These are phyloP conservation scores for Podaxis sp. DNA, from an alignment of 768 basidiomycete species.

Conservation along the genomic window DNA sequence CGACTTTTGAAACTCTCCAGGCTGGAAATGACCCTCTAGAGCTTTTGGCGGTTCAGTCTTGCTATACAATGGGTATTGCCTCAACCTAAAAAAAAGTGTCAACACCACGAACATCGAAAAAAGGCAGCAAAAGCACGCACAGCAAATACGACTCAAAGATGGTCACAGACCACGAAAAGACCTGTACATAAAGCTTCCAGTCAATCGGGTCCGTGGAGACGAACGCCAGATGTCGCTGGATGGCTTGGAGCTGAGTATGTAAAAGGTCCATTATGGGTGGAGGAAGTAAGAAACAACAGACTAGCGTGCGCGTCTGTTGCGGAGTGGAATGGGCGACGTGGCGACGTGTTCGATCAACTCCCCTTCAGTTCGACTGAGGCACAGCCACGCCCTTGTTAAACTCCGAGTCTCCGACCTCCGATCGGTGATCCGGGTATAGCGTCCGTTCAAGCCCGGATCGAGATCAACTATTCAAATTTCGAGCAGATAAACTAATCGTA, in stretches of 20 bases:
- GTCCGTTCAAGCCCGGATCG: too few species aligned
- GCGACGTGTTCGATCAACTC: slow-evolving; percentile 1
- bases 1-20: slow-evolving; percentile 80
- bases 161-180: slow-evolving; percentile 74
- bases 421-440: too few species aligned
- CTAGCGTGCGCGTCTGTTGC: not conserved
- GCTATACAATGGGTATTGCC: slow-evolving; percentile 85
- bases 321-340: not conserved
- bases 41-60: slow-evolving; percentile 70
- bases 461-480: too few species aligned
- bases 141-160: slow-evolving; percentile 85
- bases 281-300: slow-evolving; percentile 15
- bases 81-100: slow-evolving; percentile 38
- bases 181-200: slow-evolving; percentile 83
- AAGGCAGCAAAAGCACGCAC: slow-evolving; percentile 45
- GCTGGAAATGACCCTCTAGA: slow-evolving; percentile 66
- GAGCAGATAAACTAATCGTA: too few species aligned
- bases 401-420: too few species aligned
- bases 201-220: slow-evolving; percentile 71
- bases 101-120: not conserved
- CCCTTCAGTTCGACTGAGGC: not conserved
- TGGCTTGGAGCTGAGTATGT: slow-evolving; percentile 51
- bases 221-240: slow-evolving; percentile 68
- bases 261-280: slow-evolving; percentile 56
- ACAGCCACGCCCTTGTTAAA: not conserved